These are phyloP conservation scores for Boletus rufocinnamomeus DNA, from an alignment of 768 basidiomycete genomes.

Conservation along the genomic window DNA sequence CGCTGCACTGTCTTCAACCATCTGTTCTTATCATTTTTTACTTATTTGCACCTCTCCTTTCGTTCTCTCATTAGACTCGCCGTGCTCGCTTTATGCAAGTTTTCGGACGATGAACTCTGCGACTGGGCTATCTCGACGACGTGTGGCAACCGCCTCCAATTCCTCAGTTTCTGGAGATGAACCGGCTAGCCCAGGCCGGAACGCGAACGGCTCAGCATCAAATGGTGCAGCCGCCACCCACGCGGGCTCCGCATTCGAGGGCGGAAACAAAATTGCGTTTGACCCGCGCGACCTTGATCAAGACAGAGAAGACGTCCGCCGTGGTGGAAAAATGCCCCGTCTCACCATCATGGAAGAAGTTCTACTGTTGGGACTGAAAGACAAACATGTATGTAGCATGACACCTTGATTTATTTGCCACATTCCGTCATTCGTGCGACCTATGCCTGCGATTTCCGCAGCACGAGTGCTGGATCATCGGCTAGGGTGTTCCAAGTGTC, in stretches of 20 bases:
- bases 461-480: slow-evolving; percentile 12
- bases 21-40: neutral
- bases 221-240: slow-evolving; percentile 46
- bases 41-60: slow-evolving; percentile 8
- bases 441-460: slow-evolving; percentile 20
- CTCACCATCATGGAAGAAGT: slow-evolving; percentile 98
- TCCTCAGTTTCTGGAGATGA: slow-evolving; percentile 42
- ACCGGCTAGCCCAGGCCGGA: slow-evolving; percentile 33
- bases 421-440: slow-evolving; percentile 12
- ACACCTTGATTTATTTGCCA: neutral
- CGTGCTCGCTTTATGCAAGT: slow-evolving; percentile 23
- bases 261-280: slow-evolving; percentile 86
- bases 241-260: slow-evolving; percentile 82
- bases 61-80: slow-evolving; percentile 2
- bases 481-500: neutral
- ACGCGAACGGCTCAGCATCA: slow-evolving; percentile 32
- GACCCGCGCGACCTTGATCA: slow-evolving; percentile 89
- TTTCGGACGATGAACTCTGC: slow-evolving; percentile 48
- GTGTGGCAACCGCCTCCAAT: slow-evolving; percentile 47
- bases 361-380: slow-evolving; percentile 89
- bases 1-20: slow-evolving; percentile 10
- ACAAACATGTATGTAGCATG: slow-evolving; percentile 75
- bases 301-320: slow-evolving; percentile 60
- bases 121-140: slow-evolving; percentile 58
- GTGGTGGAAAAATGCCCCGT: slow-evolving; percentile 74